Evolutionary conservation across 1,284 basidiomycete genomes (phyloP).

Genomic region (Lentinula novae-zelandiae): DNA sequence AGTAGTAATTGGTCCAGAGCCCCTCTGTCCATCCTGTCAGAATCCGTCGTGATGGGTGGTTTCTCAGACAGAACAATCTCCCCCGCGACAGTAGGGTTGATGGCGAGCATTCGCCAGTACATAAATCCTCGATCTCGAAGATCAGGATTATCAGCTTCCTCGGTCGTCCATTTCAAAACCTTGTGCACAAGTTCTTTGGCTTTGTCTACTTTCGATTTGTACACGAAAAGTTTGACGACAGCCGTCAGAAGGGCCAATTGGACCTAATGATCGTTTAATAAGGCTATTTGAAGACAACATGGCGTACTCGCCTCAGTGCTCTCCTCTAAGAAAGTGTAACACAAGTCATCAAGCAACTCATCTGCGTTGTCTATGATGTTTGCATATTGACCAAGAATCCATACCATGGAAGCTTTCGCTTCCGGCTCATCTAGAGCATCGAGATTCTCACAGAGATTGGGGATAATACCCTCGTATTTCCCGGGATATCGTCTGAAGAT

Average conservation of each 20-base stretch:
- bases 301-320: constrained; percentile 70
- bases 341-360: constrained; percentile 89
- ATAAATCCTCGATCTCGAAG: constrained; percentile 96
- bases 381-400: constrained; percentile 98
- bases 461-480: constrained; percentile 94
- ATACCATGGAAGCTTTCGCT: constrained; percentile 95
- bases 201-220: constrained; percentile 81
- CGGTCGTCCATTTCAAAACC: constrained; percentile 95
- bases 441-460: constrained; percentile 87
- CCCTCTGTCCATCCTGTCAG: constrained; percentile 94
- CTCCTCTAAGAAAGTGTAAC: constrained; percentile 93
- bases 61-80: constrained; percentile 94
- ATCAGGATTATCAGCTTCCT: constrained; percentile 97
- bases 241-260: constrained; percentile 95
- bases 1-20: constrained; percentile 87
- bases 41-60: constrained; percentile 96
- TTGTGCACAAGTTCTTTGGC: constrained; percentile 92
- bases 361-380: constrained; percentile 96
- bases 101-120: constrained; percentile 97
- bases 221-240: constrained; percentile 95
- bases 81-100: constrained; percentile 86
- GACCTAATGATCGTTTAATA: constrained; percentile 50
- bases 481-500: constrained; percentile 98
- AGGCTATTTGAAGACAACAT: neutral
- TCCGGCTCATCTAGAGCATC: constrained; percentile 94